phyloP scores from a whole-genome alignment of 2,329 filamentous ascomycete genomes.

The Xylariaceae sp. region DNA sequence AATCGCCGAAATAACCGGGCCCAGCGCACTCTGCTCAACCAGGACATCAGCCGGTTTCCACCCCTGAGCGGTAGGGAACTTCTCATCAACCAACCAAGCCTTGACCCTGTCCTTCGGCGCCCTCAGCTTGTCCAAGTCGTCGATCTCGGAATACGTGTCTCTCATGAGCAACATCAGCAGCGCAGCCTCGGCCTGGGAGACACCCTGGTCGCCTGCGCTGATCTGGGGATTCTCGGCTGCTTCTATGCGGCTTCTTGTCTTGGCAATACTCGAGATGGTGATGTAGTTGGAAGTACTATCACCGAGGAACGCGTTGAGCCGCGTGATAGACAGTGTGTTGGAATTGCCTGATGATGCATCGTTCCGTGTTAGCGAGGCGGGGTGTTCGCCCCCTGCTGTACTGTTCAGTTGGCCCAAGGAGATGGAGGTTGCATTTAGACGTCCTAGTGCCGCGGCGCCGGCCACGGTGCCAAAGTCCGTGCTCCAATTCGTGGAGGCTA shows the following conservation, averaged over 20 bases:
- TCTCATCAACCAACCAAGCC: slow-evolving; percentile 16
- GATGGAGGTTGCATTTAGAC: slow-evolving; percentile 6
- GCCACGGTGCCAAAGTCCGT: slow-evolving; percentile 14
- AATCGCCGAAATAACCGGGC: slow-evolving; percentile 12
- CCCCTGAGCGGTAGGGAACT: slow-evolving; percentile 17
- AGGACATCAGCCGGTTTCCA: slow-evolving; percentile 12
- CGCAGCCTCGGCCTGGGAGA: slow-evolving; percentile 13
- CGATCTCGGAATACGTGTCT: slow-evolving; percentile 8
- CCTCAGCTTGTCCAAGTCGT: slow-evolving; percentile 3
- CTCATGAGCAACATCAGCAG: slow-evolving; percentile 17
- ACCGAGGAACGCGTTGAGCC: slow-evolving; percentile 13
- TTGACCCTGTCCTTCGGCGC: slow-evolving; percentile 16
- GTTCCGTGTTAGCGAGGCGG: slow-evolving; percentile 17
- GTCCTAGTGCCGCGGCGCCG: slow-evolving; percentile 5
- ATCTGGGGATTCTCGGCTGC: slow-evolving; percentile 2
- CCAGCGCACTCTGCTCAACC: slow-evolving; percentile 12
- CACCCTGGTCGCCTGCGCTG: background rate
- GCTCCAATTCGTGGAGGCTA: slow-evolving; percentile 13
- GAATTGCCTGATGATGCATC: slow-evolving; percentile 15
- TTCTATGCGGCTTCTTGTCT: slow-evolving; percentile 17
- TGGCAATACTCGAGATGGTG: slow-evolving; percentile 13
- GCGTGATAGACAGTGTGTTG: slow-evolving; percentile 11
- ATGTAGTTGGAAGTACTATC: slow-evolving; percentile 14
- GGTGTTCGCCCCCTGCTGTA: slow-evolving; percentile 13
- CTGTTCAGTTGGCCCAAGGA: slow-evolving; percentile 15